Evolutionary conservation across 768 basidiomycete species (phyloP).

Genomic region (Austroboletus festivus): DNA sequence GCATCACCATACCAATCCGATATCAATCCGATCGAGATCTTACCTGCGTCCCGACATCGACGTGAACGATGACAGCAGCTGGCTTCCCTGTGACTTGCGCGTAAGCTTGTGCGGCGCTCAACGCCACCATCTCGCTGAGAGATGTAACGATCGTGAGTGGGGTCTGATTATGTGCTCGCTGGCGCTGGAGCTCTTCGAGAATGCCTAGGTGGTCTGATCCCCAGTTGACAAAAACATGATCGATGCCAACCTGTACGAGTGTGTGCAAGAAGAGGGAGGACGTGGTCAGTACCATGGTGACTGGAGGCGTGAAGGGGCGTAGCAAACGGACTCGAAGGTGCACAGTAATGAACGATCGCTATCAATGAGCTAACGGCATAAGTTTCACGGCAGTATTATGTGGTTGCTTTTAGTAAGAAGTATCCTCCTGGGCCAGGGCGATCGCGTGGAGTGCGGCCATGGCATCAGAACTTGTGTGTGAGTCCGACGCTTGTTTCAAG

Average conservation of each 20-base stretch:
- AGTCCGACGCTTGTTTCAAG: too few relatives aligned
- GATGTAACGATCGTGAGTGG: slow-evolving; percentile 61
- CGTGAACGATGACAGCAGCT: slow-evolving; percentile 72
- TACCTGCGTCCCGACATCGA: slow-evolving; percentile 69
- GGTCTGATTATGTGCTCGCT: slow-evolving; percentile 37
- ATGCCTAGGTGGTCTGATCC: slow-evolving; percentile 74
- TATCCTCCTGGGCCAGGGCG: too few relatives aligned
- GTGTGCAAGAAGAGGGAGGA: slow-evolving; percentile 61
- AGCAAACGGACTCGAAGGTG: too few relatives aligned
- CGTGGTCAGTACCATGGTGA: slow-evolving; percentile 49
- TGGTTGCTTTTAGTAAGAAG: too few relatives aligned
- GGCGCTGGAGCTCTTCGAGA: slow-evolving; percentile 64
- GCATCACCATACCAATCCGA: too few relatives aligned
- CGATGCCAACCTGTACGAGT: slow-evolving; percentile 55
- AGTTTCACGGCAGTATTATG: too few relatives aligned
- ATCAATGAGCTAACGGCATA: too few relatives aligned
- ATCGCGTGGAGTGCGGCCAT: too few relatives aligned
- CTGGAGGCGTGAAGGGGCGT: too few relatives aligned
- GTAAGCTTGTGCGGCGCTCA: slow-evolving; percentile 71
- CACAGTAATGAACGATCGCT: too few relatives aligned
- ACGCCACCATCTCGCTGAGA: slow-evolving; percentile 75
- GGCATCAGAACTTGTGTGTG: too few relatives aligned
- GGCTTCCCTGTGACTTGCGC: slow-evolving; percentile 63
- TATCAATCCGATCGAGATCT: slow-evolving; percentile 4
- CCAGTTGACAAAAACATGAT: slow-evolving; percentile 73